Evolutionary conservation across 805 yeast species (phyloP), one percentile per base, ranked within the genome.

Genomic region (Suhomyces kilbournensis): DNA sequence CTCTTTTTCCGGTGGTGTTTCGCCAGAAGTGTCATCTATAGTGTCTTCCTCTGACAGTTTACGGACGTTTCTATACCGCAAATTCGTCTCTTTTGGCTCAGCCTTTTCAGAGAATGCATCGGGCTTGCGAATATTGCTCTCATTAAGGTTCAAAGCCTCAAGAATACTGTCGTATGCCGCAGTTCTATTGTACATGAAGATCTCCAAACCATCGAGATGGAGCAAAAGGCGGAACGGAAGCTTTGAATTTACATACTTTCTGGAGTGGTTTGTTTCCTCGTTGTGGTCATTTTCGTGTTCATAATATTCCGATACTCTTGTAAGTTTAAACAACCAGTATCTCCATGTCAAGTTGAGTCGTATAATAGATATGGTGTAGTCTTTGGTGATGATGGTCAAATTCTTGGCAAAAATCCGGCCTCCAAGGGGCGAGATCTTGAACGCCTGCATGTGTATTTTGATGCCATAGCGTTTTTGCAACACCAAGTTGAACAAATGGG

Each of bases 311-410:
- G 81, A 67, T 20, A 71, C 57, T 49, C 83, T 65, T 10, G 78
- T 73, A 30, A 69, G 58, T 3, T 74, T 70, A 48, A 90, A 57
- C 15, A 73, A 72, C 98, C 98, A 94, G 66, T 90, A 93, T 54
- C 96, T 70, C 98, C 98, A 94, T 0, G 96, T 88, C 25, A 93
- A 63, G 59, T 83, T 81, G 1, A 93, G 87, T 54, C 85, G 84
- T 25, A 88, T 77, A 1, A 88, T 76, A 8, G 90, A 80, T 1
- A 90, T 63, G 2, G 96, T 83, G 55, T 83, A 83, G 68, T 92
- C 86, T 47, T 82, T 76, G n/a, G 90, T 87, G 5, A 88, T 81
- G 10, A 89, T 75, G 3, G 88, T 81, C 17, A 92, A 64, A 65
- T 91, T 90, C 58, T 86, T 87, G 62, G 91, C 83, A 63, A 88